Percentiles rank a stretch among this genome's conserved stretches.
phyloP scores from a whole-genome alignment of 2,329 filamentous ascomycete species.

The Exophiala aquamarina region DNA sequence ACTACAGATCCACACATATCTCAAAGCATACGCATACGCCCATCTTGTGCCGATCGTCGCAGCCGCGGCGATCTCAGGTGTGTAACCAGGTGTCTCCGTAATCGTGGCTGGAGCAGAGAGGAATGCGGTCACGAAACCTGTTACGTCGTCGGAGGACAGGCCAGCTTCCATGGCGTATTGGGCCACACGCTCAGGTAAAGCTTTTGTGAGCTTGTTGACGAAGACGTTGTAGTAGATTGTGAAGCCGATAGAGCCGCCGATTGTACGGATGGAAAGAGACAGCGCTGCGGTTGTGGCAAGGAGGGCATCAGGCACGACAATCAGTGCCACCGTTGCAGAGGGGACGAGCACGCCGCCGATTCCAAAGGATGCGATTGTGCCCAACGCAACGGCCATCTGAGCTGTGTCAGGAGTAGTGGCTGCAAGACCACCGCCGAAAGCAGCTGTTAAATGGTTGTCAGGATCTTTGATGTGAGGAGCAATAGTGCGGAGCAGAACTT shows the following conservation, averaged over 20 bases:
- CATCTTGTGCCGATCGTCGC: conserved; percentile 8
- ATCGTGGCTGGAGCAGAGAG: conserved; percentile 4
- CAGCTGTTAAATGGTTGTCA: conserved; percentile 54
- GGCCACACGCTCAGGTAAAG: conserved; percentile 3
- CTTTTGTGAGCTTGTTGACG: conserved; percentile 6
- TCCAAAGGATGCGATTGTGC: conserved; percentile 8
- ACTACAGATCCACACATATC: conserved; percentile 10
- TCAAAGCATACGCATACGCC: conserved; percentile 12
- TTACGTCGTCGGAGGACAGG: conserved; percentile 1
- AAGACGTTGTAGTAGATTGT: conserved; percentile 15
- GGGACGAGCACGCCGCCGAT: conserved; percentile 10
- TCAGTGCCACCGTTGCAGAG: conserved; percentile 3
- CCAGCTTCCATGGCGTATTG: conserved; percentile 11
- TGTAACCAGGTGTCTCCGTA: neutral
- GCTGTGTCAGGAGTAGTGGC: conserved; percentile 52
- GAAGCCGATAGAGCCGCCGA: conserved; percentile 14
- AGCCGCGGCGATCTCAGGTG: neutral
- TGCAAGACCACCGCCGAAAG: conserved; percentile 45
- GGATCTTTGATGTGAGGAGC: too few relatives aligned
- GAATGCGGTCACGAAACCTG: conserved; percentile 9
- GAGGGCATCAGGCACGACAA: conserved; percentile 8
- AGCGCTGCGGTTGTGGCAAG: conserved; percentile 9
- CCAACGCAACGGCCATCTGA: neutral
- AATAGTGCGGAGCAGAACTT: neutral
- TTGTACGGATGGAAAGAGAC: conserved; percentile 10